Percentiles rank a stretch among this genome's conserved stretches.
These are phyloP conservation scores for Lathyrus aphaca DNA, from an alignment of 306 rosid genomes.

Conservation along the genomic window DNA sequence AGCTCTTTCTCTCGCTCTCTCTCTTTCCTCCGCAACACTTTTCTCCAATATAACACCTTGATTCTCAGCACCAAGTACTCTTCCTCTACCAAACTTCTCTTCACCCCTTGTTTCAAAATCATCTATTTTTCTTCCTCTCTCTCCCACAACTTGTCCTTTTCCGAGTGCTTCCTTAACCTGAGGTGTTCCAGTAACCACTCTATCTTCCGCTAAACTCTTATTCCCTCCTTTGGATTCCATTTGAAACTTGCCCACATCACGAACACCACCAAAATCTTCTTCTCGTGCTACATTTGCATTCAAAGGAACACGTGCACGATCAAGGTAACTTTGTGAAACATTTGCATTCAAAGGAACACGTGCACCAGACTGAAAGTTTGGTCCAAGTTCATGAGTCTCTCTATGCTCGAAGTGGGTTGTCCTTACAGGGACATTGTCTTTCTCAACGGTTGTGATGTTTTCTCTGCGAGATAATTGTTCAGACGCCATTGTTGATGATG, in stretches of 20 bases:
- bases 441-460: slow-evolving; percentile 44
- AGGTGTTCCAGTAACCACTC: slow-evolving; percentile 12
- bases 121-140: not conserved
- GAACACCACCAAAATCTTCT: not conserved
- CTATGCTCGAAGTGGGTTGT: slow-evolving; percentile 60
- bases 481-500: slow-evolving; percentile 53
- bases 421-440: slow-evolving; percentile 61
- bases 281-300: no score
- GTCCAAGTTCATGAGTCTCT: slow-evolving; percentile 45
- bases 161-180: not conserved
- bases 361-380: slow-evolving; percentile 48
- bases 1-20: slow-evolving; percentile 18
- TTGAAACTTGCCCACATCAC: slow-evolving; percentile 10
- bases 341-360: no score
- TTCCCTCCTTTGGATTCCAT: not conserved
- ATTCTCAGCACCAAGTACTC: slow-evolving; percentile 11
- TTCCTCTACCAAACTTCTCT: no score
- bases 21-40: not conserved
- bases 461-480: slow-evolving; percentile 57
- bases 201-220: not conserved
- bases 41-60: not conserved
- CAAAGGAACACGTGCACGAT: no score
- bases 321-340: no score
- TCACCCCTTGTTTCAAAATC: no score
- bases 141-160: slow-evolving; percentile 30